These are phyloP conservation scores for Ambrosia hybrid DNA, from an alignment of 140 eudicot genomes.

Conservation along the genomic window DNA sequence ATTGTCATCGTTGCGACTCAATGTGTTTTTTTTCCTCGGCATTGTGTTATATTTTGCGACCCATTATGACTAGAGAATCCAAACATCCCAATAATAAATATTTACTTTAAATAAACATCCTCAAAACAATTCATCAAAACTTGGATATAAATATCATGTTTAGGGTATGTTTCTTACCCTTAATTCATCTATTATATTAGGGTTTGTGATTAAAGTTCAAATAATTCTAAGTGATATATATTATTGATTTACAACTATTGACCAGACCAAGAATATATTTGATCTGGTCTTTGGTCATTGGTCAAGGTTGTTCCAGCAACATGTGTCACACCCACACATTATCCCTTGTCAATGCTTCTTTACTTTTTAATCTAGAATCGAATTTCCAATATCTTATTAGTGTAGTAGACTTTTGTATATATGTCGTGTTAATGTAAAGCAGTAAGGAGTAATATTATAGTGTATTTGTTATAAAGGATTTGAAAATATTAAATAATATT, in stretches of 20 bases:
- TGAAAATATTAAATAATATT: background rate
- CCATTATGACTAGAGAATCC: too few species aligned
- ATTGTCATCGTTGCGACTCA: too few species aligned
- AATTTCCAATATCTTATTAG: background rate
- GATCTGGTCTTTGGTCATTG: constrained; percentile 4
- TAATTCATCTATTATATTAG: background rate
- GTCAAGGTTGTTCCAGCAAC: constrained; percentile 17
- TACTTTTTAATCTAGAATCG: background rate
- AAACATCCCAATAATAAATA: too few species aligned
- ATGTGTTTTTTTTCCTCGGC: too few species aligned
- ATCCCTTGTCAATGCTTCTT: background rate
- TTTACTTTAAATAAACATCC: too few species aligned
- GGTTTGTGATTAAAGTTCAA: background rate
- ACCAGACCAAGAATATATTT: constrained; percentile 8
- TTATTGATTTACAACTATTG: background rate
- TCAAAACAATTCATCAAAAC: too few species aligned
- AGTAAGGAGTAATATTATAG: background rate
- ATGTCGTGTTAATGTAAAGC: background rate
- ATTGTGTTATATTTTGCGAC: too few species aligned
- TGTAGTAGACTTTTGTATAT: background rate
- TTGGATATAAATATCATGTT: background rate
- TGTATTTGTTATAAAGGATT: background rate
- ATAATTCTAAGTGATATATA: background rate
- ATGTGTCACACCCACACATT: constrained; percentile 1
- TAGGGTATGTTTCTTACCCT: background rate